These are phyloP conservation scores for Pontederia crassipes DNA, from an alignment of 176 grass and related monocot genomes.

Conservation along the genomic window DNA sequence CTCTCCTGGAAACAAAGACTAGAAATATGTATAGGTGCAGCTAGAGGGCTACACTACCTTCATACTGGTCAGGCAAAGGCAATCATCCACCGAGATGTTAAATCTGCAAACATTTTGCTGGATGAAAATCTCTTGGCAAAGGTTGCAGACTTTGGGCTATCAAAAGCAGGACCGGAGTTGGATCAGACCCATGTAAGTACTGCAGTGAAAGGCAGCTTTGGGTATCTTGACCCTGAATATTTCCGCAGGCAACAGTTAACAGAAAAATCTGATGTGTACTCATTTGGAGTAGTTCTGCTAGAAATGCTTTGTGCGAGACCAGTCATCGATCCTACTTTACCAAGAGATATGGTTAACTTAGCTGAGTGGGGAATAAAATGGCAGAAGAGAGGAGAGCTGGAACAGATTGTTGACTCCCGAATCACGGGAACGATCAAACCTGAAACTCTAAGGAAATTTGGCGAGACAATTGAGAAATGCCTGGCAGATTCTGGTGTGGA, in stretches of 20 bases:
- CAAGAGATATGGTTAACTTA: constrained; percentile 19
- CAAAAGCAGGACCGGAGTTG: constrained; percentile 11
- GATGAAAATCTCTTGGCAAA: constrained; percentile 15
- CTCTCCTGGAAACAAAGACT: constrained; percentile 12
- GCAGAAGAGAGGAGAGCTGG: constrained; percentile 12
- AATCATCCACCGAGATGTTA: constrained; percentile 19
- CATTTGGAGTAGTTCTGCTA: constrained; percentile 17
- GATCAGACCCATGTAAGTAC: constrained; percentile 18
- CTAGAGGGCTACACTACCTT: constrained; percentile 21
- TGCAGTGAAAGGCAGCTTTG: constrained; percentile 15
- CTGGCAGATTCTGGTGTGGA: constrained; percentile 11
- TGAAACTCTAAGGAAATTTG: constrained; percentile 13
- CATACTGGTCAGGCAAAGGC: constrained; percentile 12
- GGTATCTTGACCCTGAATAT: constrained; percentile 13
- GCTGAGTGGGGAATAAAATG: constrained; percentile 15
- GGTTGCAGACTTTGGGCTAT: constrained; percentile 18
- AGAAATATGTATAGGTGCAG: constrained; percentile 16
- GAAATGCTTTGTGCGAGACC: constrained; percentile 17
- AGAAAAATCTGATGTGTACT: constrained; percentile 15
- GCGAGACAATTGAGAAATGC: constrained; percentile 14
- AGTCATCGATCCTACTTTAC: constrained; percentile 14
- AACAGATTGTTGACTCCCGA: constrained; percentile 6
- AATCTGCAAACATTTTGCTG: constrained; percentile 19
- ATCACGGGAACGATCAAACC: constrained; percentile 11
- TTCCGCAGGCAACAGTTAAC: constrained; percentile 8